Base-by-base conservation (phyloP, 345 rosid genomes). In the Fremontodendron californicum region DNA sequence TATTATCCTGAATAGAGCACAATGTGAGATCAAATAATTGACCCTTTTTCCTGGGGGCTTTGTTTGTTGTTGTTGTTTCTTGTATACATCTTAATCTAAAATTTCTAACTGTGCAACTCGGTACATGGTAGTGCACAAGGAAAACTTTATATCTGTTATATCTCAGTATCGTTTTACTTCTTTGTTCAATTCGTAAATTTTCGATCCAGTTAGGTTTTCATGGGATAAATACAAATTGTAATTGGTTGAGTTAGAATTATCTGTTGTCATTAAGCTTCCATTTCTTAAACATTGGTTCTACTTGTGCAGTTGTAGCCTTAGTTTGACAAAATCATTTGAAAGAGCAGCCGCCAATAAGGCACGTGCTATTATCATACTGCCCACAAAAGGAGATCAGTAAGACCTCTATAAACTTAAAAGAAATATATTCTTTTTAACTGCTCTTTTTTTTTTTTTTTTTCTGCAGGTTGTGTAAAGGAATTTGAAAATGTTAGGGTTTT, bases 281-380 rank as follows among this genome's bases (percentile, higher is more conserved):
- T 11, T 79, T 51, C 67, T 40, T n/a, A 21, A 74, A 74, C 52
- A 23, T 40, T 62, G 75, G 51, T 82, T 80, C 82, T 81, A 21
- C 78, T 75, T 86, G 82, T 87, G 77, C 92, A 95, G 99, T 89
- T 95, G 99, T 86, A 89, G 91, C 86, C 93, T 95, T 78, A 93
- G 82, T 88, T 79, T 93, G 78, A 95, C 98, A 62, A 93, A 87
- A 83, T 92, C 99, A 80, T 95, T 89, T 75, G 96, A 92, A 82
- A 86, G 94, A 81, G 96, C 97, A 83, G 97, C 99, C 10, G 99
- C 98, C 58, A 75, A 74, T 77, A 88, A 78, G 86, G 98, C 99
- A 13, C 94, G 97, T 80, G 93, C 98, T 76, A 88, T 95, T 82
- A 93, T 95, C 54, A 87, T 95, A 83, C 83, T 95, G 82, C 94